Evolutionary conservation across 495 filamentous ascomycete species (phyloP).

Genomic region (Penicillium canariense): DNA sequence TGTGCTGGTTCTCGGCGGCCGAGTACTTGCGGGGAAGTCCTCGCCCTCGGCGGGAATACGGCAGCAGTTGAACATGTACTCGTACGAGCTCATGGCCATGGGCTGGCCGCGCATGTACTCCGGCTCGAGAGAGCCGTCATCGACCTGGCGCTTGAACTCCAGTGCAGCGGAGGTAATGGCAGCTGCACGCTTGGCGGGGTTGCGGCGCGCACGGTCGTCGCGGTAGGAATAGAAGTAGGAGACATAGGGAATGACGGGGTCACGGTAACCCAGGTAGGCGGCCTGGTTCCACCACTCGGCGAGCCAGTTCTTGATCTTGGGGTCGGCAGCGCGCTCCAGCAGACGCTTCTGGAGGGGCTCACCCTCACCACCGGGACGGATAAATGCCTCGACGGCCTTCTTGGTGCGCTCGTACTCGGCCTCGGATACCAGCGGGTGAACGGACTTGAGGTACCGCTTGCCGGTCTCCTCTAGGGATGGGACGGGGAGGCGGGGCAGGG

Average conservation of each 20-base stretch:
- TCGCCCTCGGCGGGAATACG: conserved; percentile 79
- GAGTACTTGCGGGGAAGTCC: conserved; percentile 81
- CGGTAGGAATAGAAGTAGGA: conserved; percentile 99
- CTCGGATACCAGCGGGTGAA: conserved; percentile 75
- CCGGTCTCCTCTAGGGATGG: conserved; percentile 93
- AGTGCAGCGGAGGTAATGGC: conserved; percentile 81
- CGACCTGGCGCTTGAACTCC: conserved; percentile 93
- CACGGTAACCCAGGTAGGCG: conserved; percentile 89
- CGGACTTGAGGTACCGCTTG: conserved; percentile 86
- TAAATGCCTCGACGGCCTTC: conserved; percentile 79
- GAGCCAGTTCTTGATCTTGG: conserved; percentile 89
- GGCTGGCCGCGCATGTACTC: conserved; percentile 97
- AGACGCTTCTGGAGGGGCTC: conserved; percentile 86
- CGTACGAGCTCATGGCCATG: conserved; percentile 94
- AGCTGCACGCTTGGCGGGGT: conserved; percentile 90
- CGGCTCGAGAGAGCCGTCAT: conserved; percentile 78
- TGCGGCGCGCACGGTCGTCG: conserved; percentile 82
- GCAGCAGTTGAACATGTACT: conserved; percentile 98
- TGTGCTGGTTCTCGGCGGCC: conserved; percentile 72
- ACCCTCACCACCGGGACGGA: conserved; percentile 77
- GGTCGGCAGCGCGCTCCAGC: conserved; percentile 74
- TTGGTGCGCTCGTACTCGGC: conserved; percentile 73
- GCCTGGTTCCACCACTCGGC: conserved; percentile 96
- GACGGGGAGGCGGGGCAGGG: conserved; percentile 85
- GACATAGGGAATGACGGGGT: conserved; percentile 96